These are phyloP conservation scores for Xylaria grammica DNA, from an alignment of 495 filamentous ascomycete genomes.

Conservation along the genomic window DNA sequence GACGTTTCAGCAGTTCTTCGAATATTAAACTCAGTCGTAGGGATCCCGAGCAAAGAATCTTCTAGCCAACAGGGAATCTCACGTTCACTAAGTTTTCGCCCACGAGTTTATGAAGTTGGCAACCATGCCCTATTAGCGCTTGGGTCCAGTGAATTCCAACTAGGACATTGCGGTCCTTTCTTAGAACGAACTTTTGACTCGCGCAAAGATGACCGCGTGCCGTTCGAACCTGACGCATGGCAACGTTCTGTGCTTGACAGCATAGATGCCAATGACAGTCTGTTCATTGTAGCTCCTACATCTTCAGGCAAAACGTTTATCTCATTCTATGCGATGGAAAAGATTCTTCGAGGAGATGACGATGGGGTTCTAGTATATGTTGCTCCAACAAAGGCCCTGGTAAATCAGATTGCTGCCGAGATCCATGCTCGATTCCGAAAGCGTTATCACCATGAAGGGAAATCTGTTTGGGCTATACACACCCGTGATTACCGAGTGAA, in stretches of 20 bases:
- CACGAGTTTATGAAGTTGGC: slow-evolving; percentile 6
- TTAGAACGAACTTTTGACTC: slow-evolving; percentile 76
- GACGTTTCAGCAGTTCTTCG: slow-evolving; percentile 31
- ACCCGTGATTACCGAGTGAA: slow-evolving; percentile 76
- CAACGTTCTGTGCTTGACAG: slow-evolving; percentile 75
- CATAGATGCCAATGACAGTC: slow-evolving; percentile 68
- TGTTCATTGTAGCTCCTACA: slow-evolving; percentile 79
- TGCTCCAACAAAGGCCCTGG: slow-evolving; percentile 80
- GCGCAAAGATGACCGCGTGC: slow-evolving; percentile 64
- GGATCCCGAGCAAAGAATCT: slow-evolving; percentile 16
- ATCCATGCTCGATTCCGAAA: slow-evolving; percentile 69
- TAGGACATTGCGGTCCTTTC: slow-evolving; percentile 71
- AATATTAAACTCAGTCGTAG: slow-evolving; percentile 34
- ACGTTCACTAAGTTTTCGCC: slow-evolving; percentile 9
- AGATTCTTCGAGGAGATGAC: slow-evolving; percentile 68
- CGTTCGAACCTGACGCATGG: slow-evolving; percentile 77
- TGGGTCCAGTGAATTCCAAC: slow-evolving; percentile 61
- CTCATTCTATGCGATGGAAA: slow-evolving; percentile 79
- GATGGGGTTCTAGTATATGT: slow-evolving; percentile 77
- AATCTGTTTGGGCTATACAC: slow-evolving; percentile 79
- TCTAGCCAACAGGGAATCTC: slow-evolving; percentile 2
- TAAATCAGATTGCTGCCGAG: slow-evolving; percentile 84
- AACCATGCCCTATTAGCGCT: slow-evolving; percentile 31
- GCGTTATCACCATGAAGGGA: slow-evolving; percentile 56
- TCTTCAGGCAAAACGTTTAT: slow-evolving; percentile 68